Conservation (phyloP, 2,329 filamentous ascomycete species). For the Alternaria incomplexa region DNA sequence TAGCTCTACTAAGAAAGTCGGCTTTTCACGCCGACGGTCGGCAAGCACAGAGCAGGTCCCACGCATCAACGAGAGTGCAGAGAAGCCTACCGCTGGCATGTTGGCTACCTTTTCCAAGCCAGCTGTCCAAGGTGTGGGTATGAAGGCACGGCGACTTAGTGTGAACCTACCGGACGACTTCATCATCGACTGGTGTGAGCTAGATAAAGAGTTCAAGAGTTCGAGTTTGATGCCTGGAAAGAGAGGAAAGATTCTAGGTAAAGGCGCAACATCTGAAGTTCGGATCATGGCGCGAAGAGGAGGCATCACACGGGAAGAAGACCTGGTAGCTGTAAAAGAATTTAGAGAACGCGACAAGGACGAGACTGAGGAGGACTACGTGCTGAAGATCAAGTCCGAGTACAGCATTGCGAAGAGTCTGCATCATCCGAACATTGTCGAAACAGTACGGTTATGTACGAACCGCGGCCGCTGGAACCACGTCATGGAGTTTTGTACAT, state of each 20-base stretch:
- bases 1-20: constrained; percentile 25
- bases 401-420: constrained; percentile 86
- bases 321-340: constrained; percentile 85
- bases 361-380: constrained; percentile 76
- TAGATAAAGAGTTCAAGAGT: constrained; percentile 72
- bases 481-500: constrained; percentile 89
- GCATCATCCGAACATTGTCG: constrained; percentile 85
- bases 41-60: constrained; percentile 47
- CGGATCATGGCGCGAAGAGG: constrained; percentile 78
- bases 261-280: constrained; percentile 82
- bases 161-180: constrained; percentile 76
- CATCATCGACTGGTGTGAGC: constrained; percentile 71
- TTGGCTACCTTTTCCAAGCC: constrained; percentile 45
- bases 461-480: constrained; percentile 82
- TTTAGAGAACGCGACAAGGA: constrained; percentile 75
- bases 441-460: constrained; percentile 76
- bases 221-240: constrained; percentile 71
- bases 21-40: constrained; percentile 41
- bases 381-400: constrained; percentile 90
- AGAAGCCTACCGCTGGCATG: constrained; percentile 41
- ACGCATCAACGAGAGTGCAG: constrained; percentile 26
- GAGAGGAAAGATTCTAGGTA: constrained; percentile 77
- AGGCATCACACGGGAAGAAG: constrained; percentile 61
- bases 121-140: constrained; percentile 73
- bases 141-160: constrained; percentile 80